phyloP scores from a whole-genome alignment of 768 basidiomycete genomes.

The Leccinum aurantiacum region DNA sequence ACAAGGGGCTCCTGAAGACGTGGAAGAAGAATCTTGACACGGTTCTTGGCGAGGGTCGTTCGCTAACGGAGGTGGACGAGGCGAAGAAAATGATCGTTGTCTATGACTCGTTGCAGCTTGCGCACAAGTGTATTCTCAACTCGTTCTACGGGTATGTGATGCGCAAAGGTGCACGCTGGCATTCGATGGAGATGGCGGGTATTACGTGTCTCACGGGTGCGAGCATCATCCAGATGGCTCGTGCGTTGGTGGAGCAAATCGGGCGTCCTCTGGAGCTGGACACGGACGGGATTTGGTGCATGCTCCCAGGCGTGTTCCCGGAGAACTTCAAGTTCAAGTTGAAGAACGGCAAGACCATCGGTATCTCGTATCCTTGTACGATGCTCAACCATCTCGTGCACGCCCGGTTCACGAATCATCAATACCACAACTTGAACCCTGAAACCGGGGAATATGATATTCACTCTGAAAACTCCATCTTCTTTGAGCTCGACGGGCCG shows the following conservation, averaged over 20 bases:
- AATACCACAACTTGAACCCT: constrained; percentile 91
- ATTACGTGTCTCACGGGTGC: constrained; percentile 98
- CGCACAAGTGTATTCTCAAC: constrained; percentile 99
- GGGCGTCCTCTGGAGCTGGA: constrained; percentile 96
- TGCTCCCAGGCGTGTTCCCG: constrained; percentile 97
- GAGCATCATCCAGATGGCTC: constrained; percentile 98
- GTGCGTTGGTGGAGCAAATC: constrained; percentile 95
- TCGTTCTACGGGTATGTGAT: constrained; percentile 99
- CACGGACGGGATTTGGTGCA: constrained; percentile 99
- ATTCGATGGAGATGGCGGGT: constrained; percentile 99
- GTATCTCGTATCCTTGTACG: constrained; percentile 95
- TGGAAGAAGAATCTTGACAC: constrained; percentile 98
- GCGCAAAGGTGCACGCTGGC: constrained; percentile 99
- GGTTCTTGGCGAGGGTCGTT: constrained; percentile 61
- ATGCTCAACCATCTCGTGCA: constrained; percentile 99
- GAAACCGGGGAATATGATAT: constrained; percentile 82
- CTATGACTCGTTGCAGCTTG: constrained; percentile 97
- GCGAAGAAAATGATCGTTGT: constrained; percentile 99
- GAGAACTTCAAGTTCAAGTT: constrained; percentile 98
- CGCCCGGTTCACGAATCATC: constrained; percentile 93
- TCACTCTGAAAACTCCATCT: constrained; percentile 97
- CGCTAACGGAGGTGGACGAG: constrained; percentile 87
- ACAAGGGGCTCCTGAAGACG: constrained; percentile 97
- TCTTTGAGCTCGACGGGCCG: constrained; percentile 98
- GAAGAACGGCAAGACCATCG: constrained; percentile 79